These are phyloP conservation scores for Cryphonectria japonica DNA, from an alignment of 2,329 filamentous ascomycete genomes.

Conservation along the genomic window DNA sequence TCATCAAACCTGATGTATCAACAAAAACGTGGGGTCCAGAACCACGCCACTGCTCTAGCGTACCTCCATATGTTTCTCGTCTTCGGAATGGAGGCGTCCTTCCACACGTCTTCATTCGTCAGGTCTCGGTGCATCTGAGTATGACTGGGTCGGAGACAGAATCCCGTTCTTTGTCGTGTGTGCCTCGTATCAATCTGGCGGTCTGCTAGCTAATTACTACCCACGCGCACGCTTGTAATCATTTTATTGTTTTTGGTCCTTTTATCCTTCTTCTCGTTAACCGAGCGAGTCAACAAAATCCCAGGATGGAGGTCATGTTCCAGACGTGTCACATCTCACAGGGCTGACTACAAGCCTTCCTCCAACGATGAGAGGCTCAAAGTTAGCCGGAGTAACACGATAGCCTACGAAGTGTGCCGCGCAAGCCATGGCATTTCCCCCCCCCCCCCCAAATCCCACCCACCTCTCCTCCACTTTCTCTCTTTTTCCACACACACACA, in stretches of 20 bases:
- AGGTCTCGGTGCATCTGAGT: neutral
- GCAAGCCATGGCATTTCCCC: neutral
- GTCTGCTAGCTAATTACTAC: constrained; percentile 13
- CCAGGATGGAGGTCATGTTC: neutral
- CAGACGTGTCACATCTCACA: constrained; percentile 27
- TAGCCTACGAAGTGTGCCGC: constrained; percentile 3
- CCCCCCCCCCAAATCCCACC: neutral
- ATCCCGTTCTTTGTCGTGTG: constrained; percentile 4
- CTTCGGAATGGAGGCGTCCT: neutral
- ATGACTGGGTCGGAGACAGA: neutral
- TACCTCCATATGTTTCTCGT: neutral
- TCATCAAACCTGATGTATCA: neutral
- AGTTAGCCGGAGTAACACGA: constrained; percentile 14
- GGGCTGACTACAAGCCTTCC: constrained; percentile 10
- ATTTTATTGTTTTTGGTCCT: neutral
- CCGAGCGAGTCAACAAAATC: constrained; percentile 5
- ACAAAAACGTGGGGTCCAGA: neutral
- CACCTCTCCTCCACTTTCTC: neutral
- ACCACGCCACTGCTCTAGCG: neutral
- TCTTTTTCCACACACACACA: neutral
- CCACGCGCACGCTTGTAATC: neutral
- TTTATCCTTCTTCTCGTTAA: neutral
- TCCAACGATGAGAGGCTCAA: constrained; percentile 13
- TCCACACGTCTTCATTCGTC: neutral
- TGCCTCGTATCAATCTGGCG: constrained; percentile 27